Conservation (phyloP, 805 yeast genomes). For the Candida sithepensis region DNA sequence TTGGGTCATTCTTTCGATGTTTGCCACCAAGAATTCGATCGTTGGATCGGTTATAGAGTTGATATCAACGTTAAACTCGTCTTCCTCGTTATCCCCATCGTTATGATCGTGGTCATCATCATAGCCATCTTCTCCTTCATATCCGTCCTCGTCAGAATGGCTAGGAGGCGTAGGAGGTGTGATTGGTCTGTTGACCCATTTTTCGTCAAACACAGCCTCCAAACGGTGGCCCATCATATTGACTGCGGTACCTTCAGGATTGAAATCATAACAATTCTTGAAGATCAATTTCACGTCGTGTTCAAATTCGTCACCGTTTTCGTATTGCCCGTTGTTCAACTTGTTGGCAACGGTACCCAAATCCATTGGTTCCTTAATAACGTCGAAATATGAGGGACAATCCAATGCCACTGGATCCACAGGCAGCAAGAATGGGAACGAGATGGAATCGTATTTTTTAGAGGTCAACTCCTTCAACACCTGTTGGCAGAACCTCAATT, state of each 20-base stretch:
- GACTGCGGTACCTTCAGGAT: slow-evolving; percentile 96
- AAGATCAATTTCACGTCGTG: slow-evolving; percentile 79
- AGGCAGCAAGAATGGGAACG: slow-evolving; percentile 89
- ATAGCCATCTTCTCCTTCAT: slow-evolving; percentile 32
- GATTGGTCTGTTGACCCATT: slow-evolving; percentile 83
- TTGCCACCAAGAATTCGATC: slow-evolving; percentile 83
- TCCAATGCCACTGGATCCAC: slow-evolving; percentile 94
- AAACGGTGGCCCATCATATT: slow-evolving; percentile 92
- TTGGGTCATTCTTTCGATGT: slow-evolving; percentile 76
- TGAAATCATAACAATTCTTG: slow-evolving; percentile 84
- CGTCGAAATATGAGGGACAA: slow-evolving; percentile 84
- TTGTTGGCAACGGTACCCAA: slow-evolving; percentile 79
- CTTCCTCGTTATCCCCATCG: slow-evolving; percentile 31
- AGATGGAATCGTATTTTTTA: slow-evolving; percentile 78
- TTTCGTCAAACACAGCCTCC: slow-evolving; percentile 80
- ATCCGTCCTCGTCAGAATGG: slow-evolving; percentile 34
- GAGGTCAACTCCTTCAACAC: slow-evolving; percentile 76
- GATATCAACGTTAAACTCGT: slow-evolving; percentile 55
- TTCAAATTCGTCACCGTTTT: slow-evolving; percentile 84
- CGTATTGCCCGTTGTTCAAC: slow-evolving; percentile 81
- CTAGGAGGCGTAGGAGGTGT: slow-evolving; percentile 56
- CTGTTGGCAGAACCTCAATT: slow-evolving; percentile 79
- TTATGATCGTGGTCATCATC: slow-evolving; percentile 39
- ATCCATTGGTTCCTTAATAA: slow-evolving; percentile 94
- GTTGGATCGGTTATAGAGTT: slow-evolving; percentile 82